Base-by-base conservation (phyloP, 2,329 filamentous ascomycete species). In the Ascochyta fabae region DNA sequence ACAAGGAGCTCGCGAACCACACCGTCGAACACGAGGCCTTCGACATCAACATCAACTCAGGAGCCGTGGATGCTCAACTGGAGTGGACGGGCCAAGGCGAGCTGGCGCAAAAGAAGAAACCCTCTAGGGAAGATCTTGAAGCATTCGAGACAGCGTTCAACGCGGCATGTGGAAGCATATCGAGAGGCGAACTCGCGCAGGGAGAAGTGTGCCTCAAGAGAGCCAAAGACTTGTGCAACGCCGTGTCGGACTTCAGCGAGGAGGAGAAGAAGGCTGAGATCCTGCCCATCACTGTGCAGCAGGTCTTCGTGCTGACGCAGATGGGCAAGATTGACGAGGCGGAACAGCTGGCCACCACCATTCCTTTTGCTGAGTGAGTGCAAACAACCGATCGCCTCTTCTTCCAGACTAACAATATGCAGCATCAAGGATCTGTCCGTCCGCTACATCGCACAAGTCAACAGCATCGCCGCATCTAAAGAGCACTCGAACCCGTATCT, bases 101-200 rank as follows among this genome's bases (percentile, higher is more conserved):
- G 53, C 69, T 80, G 33, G 80, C 80, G 34, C 76, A 78, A 55
- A 82, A 81, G 62, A 84, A 84, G 73, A 85, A 84, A 68, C 79
- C 83, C 8, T 77, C 77, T 6, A 78, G 82, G 55, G 85, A 87
- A 57, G 86, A 90, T 65, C 76, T 89, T 24, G 89, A 92, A 59
- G 85, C 88, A 2, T 95, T 95, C 65, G 91, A 95, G 78, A 88
- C 89, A 24, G 88, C 89, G 10, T 96, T 91, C 77, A 96, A 96
- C 73, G 84, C 86, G 23, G 91, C 90, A 8, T 94, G 90, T 72
- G 83, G 83, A 19, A 86, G 85, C 71, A 87, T 95, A 65, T 88
- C 89, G 13, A 81, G 85, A 42, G 88, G 86, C 7, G 87, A 90
- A 64, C 79, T 90, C 34, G 81, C 77, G 4, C 83, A 86, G 62